A percentile compares a stretch with the other conserved stretches of the same genome.
Evolutionary conservation across 164 flowering plant genomes (phyloP).

Genomic region (Hamamelis virginiana): DNA sequence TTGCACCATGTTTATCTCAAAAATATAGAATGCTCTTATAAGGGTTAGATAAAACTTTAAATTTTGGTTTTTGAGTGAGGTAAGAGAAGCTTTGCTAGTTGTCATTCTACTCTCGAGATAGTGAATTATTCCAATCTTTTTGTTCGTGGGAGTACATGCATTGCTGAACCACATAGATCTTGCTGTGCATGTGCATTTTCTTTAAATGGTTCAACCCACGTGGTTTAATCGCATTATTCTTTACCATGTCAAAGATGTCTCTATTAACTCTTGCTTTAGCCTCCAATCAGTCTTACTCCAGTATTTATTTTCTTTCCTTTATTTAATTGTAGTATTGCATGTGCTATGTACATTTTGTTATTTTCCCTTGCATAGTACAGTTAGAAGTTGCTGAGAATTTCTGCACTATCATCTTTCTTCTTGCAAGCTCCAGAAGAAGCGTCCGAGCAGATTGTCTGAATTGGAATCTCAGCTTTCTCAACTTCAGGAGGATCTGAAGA

Average conservation of each 20-base stretch:
- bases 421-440: conserved; percentile 55
- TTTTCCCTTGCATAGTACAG: background rate
- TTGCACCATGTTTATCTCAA: background rate
- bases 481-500: conserved; percentile 73
- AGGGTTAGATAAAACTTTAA: background rate
- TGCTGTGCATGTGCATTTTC: background rate
- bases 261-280: no score
- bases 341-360: background rate
- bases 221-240: no score
- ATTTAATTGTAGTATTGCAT: no score
- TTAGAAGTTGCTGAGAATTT: background rate
- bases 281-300: no score
- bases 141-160: background rate
- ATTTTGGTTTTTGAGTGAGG: background rate
- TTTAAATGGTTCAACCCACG: no score
- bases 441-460: conserved; percentile 62
- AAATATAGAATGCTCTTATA: background rate
- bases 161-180: background rate
- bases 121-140: background rate
- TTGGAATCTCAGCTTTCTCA: conserved; percentile 68
- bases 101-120: background rate
- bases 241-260: no score
- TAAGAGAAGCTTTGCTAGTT: background rate
- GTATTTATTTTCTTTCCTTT: no score
- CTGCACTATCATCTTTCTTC: background rate